phyloP scores from a whole-genome alignment of 169 alveolate species.

The Fabrea salina region DNA sequence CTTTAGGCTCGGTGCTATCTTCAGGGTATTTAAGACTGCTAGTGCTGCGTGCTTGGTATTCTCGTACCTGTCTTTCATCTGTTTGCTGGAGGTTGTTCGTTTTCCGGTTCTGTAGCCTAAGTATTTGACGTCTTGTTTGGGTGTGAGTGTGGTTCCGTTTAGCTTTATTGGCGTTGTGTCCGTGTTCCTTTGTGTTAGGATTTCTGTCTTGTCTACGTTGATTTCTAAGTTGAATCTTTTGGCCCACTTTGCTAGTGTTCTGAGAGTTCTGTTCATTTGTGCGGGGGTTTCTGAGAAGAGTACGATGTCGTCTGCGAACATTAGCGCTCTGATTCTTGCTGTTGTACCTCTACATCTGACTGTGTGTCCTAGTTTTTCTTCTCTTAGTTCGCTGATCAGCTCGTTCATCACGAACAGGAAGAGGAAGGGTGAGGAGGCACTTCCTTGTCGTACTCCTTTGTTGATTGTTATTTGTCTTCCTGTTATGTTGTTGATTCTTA shows the following conservation, averaged over 20 bases:
- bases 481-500: neutral
- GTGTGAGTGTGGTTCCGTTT: neutral
- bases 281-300: neutral
- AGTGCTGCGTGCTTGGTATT: neutral
- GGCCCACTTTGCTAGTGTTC: neutral
- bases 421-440: neutral
- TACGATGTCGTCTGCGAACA: neutral
- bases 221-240: neutral
- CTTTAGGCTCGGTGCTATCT: neutral
- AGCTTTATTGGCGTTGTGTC: neutral
- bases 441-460: slow-evolving; percentile 7
- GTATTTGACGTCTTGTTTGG: neutral
- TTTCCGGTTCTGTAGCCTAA: neutral
- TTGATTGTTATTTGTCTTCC: neutral
- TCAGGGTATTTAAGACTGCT: neutral
- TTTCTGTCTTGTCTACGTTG: neutral
- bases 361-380: neutral
- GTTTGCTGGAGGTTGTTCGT: neutral
- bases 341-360: neutral
- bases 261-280: neutral
- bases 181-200: neutral
- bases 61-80: neutral
- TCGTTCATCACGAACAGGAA: too few relatives aligned
- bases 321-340: neutral
- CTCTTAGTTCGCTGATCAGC: neutral